Conservation (phyloP, 495 filamentous ascomycete species). For the Daldinia concentrica region DNA sequence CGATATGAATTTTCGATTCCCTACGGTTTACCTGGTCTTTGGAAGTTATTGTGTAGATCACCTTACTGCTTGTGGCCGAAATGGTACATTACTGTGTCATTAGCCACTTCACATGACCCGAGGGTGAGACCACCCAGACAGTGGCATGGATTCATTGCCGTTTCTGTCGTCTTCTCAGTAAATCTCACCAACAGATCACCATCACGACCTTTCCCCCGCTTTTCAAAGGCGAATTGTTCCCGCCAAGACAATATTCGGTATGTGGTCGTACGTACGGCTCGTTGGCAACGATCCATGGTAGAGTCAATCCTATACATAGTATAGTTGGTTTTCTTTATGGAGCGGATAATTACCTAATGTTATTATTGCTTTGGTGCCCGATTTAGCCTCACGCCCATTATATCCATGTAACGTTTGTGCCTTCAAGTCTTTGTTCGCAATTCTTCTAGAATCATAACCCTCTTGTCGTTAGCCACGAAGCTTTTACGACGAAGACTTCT, state of each 20-base stretch:
- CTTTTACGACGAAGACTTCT: not conserved
- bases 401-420: not conserved
- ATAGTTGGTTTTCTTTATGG: not conserved
- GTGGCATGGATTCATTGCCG: not conserved
- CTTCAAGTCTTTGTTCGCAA: not conserved
- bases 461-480: not conserved
- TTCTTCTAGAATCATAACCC: not conserved
- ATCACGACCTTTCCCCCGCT: not conserved
- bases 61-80: not conserved
- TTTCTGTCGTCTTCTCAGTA: not conserved
- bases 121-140: not conserved
- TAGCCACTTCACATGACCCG: not conserved
- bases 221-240: not conserved
- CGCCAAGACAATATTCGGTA: not conserved
- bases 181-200: not conserved
- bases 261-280: not conserved
- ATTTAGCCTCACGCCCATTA: not conserved
- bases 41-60: not conserved
- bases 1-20: not conserved
- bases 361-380: slow-evolving; percentile 2
- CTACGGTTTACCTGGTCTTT: not conserved
- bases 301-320: not conserved
- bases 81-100: not conserved
- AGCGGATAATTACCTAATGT: not conserved
- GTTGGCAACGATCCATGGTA: not conserved